phyloP scores from a whole-genome alignment of 2,329 filamentous ascomycete species.

The Bertia moriformis region DNA sequence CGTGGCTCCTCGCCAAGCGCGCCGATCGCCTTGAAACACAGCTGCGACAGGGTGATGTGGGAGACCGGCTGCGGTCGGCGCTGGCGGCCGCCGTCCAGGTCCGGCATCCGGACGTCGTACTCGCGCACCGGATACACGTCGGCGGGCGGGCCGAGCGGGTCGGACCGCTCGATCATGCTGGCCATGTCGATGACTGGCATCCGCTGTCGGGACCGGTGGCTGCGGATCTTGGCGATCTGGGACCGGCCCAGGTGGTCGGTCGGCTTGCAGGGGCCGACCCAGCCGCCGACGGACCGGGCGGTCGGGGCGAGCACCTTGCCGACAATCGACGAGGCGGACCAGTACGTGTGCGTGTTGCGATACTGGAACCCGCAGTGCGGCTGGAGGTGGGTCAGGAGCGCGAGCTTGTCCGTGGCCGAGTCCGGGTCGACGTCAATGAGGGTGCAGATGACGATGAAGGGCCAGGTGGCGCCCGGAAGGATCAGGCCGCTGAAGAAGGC shows the following conservation, averaged over 20 bases:
- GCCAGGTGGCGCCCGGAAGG: conserved; percentile 53
- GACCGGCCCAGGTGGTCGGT: conserved; percentile 52
- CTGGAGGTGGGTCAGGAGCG: conserved; percentile 52
- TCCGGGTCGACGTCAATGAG: conserved; percentile 64
- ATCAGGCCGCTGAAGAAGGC: conserved; percentile 66
- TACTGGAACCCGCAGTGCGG: conserved; percentile 65
- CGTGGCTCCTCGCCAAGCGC: conserved; percentile 16
- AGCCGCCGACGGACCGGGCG: conserved; percentile 56
- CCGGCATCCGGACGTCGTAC: conserved; percentile 46
- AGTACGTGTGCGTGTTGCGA: conserved; percentile 60
- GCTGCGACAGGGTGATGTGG: conserved; percentile 2
- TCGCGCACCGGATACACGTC: conserved; percentile 51
- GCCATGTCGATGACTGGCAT: conserved; percentile 44
- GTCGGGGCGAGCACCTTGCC: conserved; percentile 64
- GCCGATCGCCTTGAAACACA: conserved; percentile 5
- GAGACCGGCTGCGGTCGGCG: conserved; percentile 1
- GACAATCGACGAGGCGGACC: conserved; percentile 57
- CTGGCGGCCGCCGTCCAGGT: conserved; percentile 32
- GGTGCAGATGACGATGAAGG: conserved; percentile 67
- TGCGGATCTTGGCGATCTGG: conserved; percentile 56
- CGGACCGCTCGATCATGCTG: conserved; percentile 52
- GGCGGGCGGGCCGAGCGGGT: conserved; percentile 51
- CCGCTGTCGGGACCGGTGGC: conserved; percentile 38
- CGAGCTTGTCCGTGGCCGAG: conserved; percentile 47
- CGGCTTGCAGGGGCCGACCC: conserved; percentile 59